Evolutionary conservation across 805 yeast genomes (phyloP).

Genomic region (Yarrowia alimentaria): DNA sequence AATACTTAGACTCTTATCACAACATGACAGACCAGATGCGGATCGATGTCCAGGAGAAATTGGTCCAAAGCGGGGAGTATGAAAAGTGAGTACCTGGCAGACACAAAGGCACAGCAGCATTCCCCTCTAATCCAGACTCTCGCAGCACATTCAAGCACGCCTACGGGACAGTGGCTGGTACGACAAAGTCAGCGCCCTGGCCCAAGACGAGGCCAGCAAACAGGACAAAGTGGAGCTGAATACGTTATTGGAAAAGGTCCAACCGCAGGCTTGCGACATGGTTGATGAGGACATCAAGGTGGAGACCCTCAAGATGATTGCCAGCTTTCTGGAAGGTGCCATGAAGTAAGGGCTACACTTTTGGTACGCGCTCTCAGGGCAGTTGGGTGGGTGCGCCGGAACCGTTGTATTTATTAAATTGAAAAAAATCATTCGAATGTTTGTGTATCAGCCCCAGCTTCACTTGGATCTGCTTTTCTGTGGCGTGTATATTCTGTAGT

Average conservation of each 20-base stretch:
- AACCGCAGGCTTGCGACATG: constrained; percentile 23
- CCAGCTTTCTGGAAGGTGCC: constrained; percentile 31
- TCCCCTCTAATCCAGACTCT: constrained; percentile 45
- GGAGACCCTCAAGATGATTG: constrained; percentile 56
- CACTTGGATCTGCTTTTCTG: too few species aligned
- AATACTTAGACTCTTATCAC: too few species aligned
- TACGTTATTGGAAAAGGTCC: constrained; percentile 8
- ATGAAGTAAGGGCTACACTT: background rate
- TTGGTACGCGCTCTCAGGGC: too few species aligned
- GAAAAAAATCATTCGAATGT: too few species aligned
- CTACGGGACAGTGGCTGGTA: constrained; percentile 83
- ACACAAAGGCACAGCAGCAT: background rate
- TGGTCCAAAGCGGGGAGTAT: constrained; percentile 77
- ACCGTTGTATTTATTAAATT: constrained; percentile 3
- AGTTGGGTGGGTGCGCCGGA: too few species aligned
- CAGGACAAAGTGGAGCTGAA: constrained; percentile 19
- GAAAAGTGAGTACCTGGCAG: constrained; percentile 47
- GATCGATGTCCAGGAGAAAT: constrained; percentile 30
- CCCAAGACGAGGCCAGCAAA: constrained; percentile 40
- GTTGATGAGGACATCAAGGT: constrained; percentile 51
- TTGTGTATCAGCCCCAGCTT: too few species aligned
- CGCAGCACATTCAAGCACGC: constrained; percentile 58
- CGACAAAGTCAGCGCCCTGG: constrained; percentile 64
- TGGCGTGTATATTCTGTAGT: too few species aligned
- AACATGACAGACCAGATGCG: constrained; percentile 27